Base-by-base conservation (phyloP, 805 yeast genomes). In the Blastobotrys parvus region DNA sequence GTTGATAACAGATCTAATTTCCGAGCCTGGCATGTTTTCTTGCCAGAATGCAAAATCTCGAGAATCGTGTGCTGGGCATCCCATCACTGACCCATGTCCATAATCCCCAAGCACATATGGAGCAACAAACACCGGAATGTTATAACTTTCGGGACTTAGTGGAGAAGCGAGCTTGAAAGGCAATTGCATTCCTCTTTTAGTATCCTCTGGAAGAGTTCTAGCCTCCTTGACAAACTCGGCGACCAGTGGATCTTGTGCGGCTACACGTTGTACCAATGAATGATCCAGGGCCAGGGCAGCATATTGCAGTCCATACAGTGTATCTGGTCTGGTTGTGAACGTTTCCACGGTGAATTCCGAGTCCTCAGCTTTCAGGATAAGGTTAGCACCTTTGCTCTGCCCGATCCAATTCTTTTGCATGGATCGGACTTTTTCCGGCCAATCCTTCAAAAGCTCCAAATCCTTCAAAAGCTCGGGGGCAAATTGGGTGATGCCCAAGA, bases 351-450 rank as follows among this genome's bases (percentile, higher is more conserved):
- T 48, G 44, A 31, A 20, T 20, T 21, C 5, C 2, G 44, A 8
- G 17, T 39, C 29, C 6, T 33, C 19, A 11, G n/a, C 20, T 23
- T 29, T 16, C 19, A 90, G 87, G 2, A 45, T 55, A 8, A 92
- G 65, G 33, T 82, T 82, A 0, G 87, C 81, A 19, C 97, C 97
- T 18, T 70, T 65, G 2, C 95, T 84, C 53, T 78, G 77, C 1
- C 97, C 97, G 42, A 92, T 87, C 98, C 98, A 92, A 61, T 92
- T 78, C 42, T 64, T 72, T 63, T 92, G 98, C 97, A 90, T 89
- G 3, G 78, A 66, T 58, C 80, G 84, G 15, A 92, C 97, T 54
- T 83, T 81, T 2, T 72, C 71, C 0, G 98, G 98, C 98, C 98
- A 92, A 4, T 78, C 65, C 1, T 71, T 63, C 37, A 92, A 70